Base-by-base conservation (phyloP, 192 early-diverging fungal species). In the Allomyces macrogynus region DNA sequence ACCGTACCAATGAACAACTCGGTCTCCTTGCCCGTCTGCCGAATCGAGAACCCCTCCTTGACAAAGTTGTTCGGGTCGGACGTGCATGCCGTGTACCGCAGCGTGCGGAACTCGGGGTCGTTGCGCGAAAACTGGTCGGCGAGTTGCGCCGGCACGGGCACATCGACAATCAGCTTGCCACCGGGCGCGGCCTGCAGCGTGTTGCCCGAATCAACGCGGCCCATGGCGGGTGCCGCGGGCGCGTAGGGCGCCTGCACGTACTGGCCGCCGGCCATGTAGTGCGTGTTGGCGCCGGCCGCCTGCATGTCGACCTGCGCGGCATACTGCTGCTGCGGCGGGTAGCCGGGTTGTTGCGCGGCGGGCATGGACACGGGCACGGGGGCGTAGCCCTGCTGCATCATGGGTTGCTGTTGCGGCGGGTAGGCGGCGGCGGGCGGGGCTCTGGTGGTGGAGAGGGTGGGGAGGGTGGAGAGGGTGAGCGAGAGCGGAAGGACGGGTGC, bases 41-140 rank as follows among this genome's bases (percentile, higher is more conserved):
- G 73, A 10, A 89, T 71, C 27, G 73, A 77, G 73, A 87, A 89
- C 23, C 74, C 71, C 27, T 76, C 68, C 20, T 73, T 67, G 64
- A 74, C 49, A 64, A 87, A 89, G 61, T 85, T 77, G 63, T 83
- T 67, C 10, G 88, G 83, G 68, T 85, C 81, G 64, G 77, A 84
- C 11, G 85, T 87, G 26, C 74, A 80, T 24, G 87, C 84, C 16
- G 85, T 87, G 68, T 89, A 88, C 71, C 83, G 72, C 76, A 57
- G 49, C 4, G 20, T 57, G 16, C 20, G 12, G 20, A 57, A 57
- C 16, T 57, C 16, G 4, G 49, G 49, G 49, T 57, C 20, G 49
- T 57, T 14, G 16, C 16, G 16, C 49, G 12, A 14, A 57, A 57
- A 57, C 49, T 57, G 49, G 16, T 14, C 12, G 16, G 20, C 49